These are phyloP conservation scores for Pistacia integerrima DNA, from an alignment of 345 rosid genomes.

Conservation along the genomic window DNA sequence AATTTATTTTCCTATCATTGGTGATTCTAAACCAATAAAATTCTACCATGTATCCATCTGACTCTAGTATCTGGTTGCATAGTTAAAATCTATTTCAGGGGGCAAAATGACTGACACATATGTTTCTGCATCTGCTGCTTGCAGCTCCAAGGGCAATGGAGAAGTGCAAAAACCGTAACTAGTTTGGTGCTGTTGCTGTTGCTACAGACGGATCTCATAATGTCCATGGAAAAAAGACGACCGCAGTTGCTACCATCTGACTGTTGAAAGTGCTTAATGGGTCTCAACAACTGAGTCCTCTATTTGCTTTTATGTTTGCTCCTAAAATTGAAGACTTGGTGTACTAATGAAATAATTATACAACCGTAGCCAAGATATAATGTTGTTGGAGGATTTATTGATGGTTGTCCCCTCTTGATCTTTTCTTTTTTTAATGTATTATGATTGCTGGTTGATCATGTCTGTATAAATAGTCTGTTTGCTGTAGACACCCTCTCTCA, in stretches of 20 bases:
- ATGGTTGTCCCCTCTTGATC: neutral
- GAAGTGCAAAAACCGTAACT: constrained; percentile 54
- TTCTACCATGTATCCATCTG: neutral
- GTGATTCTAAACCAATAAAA: neutral
- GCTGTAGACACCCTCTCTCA: constrained; percentile 1
- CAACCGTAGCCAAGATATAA: neutral
- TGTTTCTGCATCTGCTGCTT: constrained; percentile 15
- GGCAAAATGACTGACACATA: neutral
- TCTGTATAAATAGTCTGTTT: constrained; percentile 17
- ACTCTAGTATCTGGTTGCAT: neutral
- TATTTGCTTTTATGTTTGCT: constrained; percentile 9
- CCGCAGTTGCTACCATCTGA: neutral
- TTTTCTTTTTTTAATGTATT: constrained; percentile 11
- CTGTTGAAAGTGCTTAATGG: constrained; percentile 11
- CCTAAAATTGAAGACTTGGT: constrained; percentile 18
- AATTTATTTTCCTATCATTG: neutral
- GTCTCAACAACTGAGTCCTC: constrained; percentile 1
- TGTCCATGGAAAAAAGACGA: neutral
- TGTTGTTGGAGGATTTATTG: neutral
- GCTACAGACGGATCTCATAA: neutral
- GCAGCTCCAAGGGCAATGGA: constrained; percentile 78
- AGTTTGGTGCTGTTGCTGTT: constrained; percentile 6
- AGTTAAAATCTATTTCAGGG: neutral
- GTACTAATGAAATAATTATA: neutral
- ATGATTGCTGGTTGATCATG: neutral